phyloP scores from a whole-genome alignment of 2,329 filamentous ascomycete species.

The Cytospora mali region DNA sequence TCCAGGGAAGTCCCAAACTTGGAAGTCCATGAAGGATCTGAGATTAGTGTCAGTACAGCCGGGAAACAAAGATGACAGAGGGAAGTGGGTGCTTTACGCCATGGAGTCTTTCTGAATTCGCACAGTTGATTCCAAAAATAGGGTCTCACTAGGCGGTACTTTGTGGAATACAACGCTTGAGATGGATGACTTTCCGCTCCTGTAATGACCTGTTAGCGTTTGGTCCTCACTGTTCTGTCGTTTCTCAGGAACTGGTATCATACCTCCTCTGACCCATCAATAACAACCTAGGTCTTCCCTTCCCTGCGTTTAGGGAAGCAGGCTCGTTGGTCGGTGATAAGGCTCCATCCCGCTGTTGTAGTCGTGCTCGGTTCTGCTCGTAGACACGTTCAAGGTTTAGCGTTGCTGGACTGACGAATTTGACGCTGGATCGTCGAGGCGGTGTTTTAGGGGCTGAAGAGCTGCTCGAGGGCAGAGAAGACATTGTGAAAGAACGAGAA shows the following conservation, averaged over 20 bases:
- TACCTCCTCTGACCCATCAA: constrained; percentile 96
- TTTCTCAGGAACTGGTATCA: constrained; percentile 35
- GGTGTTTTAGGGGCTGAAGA: constrained; percentile 29
- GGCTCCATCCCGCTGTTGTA: constrained; percentile 51
- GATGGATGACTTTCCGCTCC: constrained; percentile 97
- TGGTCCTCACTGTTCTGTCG: not conserved
- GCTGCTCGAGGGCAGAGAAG: constrained; percentile 30
- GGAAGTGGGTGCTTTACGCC: constrained; percentile 64
- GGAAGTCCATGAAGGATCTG: constrained; percentile 98
- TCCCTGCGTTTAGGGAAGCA: constrained; percentile 50
- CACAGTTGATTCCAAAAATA: constrained; percentile 94
- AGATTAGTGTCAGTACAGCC: constrained; percentile 23
- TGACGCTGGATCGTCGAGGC: constrained; percentile 38
- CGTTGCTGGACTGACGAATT: constrained; percentile 57
- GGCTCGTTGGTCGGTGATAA: constrained; percentile 45
- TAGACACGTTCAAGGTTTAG: constrained; percentile 66
- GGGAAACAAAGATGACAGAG: not conserved
- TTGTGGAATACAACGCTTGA: constrained; percentile 99
- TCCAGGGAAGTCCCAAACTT: constrained; percentile 96
- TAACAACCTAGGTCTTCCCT: constrained; percentile 80
- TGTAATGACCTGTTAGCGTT: constrained; percentile 43
- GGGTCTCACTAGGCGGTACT: constrained; percentile 89
- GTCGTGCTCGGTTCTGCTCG: constrained; percentile 60
- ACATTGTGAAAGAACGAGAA: constrained; percentile 31
- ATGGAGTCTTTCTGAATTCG: constrained; percentile 93